phyloP scores from a whole-genome alignment of 129 eudicot genomes.

The Escallonia herrerae region DNA sequence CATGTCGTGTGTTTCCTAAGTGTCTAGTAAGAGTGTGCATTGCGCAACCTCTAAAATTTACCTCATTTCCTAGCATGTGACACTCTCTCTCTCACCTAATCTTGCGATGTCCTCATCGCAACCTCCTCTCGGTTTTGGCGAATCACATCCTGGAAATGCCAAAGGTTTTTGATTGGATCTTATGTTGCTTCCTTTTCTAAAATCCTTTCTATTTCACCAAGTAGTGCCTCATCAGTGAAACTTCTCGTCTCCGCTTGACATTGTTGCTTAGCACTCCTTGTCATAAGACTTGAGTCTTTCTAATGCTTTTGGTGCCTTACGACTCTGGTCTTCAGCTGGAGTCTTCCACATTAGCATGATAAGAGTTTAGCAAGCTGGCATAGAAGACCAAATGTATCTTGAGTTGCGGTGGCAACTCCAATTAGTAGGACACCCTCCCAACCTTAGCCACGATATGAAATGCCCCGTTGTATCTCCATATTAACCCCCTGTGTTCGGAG shows the following conservation, averaged over 20 bases:
- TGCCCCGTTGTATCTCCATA: background rate
- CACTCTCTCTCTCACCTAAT: no score
- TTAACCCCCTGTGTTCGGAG: background rate
- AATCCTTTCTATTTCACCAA: background rate
- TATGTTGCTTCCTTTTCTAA: no score
- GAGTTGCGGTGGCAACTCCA: background rate
- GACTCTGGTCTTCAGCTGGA: background rate
- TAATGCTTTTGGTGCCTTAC: background rate
- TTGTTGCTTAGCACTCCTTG: background rate
- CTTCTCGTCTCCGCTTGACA: background rate
- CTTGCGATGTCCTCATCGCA: no score
- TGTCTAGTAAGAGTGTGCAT: no score
- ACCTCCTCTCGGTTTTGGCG: no score
- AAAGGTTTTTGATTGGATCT: no score
- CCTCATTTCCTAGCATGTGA: no score
- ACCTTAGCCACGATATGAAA: background rate
- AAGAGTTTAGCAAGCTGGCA: background rate
- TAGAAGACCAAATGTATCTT: background rate
- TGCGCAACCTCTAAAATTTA: no score
- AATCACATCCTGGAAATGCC: no score
- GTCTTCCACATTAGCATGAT: background rate
- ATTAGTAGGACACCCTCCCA: background rate
- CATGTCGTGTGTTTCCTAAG: no score
- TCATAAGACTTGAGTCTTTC: background rate
- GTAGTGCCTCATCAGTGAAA: background rate